Evolutionary conservation across 805 yeast species (phyloP).

Genomic region (Ogataea siamensis): DNA sequence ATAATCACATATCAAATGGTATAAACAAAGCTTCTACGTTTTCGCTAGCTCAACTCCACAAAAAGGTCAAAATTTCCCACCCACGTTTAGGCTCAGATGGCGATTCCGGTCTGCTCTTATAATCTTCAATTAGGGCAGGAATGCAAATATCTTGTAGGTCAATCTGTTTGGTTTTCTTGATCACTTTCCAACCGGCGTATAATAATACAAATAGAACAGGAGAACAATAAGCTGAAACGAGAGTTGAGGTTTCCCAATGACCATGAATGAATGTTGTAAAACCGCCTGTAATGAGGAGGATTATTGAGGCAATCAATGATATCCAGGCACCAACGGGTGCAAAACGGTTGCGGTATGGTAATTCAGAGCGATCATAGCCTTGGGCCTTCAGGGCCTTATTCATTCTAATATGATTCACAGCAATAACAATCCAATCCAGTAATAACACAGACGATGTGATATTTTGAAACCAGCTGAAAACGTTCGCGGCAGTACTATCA

Average conservation of each 20-base stretch:
- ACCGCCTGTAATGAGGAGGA: neutral
- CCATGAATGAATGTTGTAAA: neutral
- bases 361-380: neutral
- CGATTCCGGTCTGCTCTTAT: too few species aligned
- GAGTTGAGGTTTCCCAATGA: neutral
- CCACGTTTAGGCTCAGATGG: too few species aligned
- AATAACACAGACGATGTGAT: slow-evolving; percentile 59
- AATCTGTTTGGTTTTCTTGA: neutral
- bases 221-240: neutral
- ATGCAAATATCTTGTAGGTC: too few species aligned
- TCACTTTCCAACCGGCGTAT: neutral
- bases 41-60: too few species aligned
- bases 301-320: neutral
- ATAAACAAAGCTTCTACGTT: too few species aligned
- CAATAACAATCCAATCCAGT: slow-evolving; percentile 32
- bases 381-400: neutral
- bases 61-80: too few species aligned
- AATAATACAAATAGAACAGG: neutral
- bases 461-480: slow-evolving; percentile 61
- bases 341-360: neutral
- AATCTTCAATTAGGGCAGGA: neutral
- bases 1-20: too few species aligned
- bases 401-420: neutral
- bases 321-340: neutral
- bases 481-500: slow-evolving; percentile 48